Percentiles rank a stretch among this genome's conserved stretches.
phyloP scores from a whole-genome alignment of 164 flowering plant genomes.

The Berberis thunbergii region DNA sequence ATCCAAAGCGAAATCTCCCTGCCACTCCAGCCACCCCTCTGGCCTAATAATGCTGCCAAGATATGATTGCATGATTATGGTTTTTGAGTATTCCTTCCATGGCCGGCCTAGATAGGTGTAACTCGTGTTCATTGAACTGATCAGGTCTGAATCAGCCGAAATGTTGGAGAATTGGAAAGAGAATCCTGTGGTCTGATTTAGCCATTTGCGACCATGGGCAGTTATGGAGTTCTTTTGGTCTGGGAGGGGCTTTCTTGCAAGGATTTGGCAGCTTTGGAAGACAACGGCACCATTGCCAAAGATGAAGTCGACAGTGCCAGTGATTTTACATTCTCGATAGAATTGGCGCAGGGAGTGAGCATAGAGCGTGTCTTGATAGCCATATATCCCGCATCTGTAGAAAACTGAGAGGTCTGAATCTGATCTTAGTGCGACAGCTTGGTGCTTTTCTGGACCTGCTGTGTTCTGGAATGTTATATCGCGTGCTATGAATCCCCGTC shows the following conservation, averaged over 20 bases:
- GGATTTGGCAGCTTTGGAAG: slow-evolving; percentile 44
- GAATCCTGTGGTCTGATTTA: slow-evolving; percentile 49
- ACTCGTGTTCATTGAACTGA: not conserved
- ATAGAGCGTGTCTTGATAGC: slow-evolving; percentile 1
- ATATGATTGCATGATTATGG: not conserved
- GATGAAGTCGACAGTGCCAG: slow-evolving; percentile 58
- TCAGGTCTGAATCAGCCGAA: slow-evolving; percentile 13
- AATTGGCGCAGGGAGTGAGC: slow-evolving; percentile 25
- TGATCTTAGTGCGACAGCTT: slow-evolving; percentile 1
- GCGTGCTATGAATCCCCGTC: slow-evolving; percentile 1
- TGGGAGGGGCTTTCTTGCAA: slow-evolving; percentile 27
- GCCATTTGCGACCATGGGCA: slow-evolving; percentile 45
- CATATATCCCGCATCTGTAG: not conserved
- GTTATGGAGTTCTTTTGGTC: slow-evolving; percentile 39
- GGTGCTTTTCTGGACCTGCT: slow-evolving; percentile 2
- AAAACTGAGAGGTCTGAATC: slow-evolving; percentile 1
- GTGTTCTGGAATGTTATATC: slow-evolving; percentile 1
- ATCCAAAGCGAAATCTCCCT: not conserved
- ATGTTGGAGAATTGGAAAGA: slow-evolving; percentile 31
- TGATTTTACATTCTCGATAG: slow-evolving; percentile 45
- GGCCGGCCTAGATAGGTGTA: slow-evolving; percentile 8
- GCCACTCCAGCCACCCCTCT: slow-evolving; percentile 13
- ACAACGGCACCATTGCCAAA: slow-evolving; percentile 47
- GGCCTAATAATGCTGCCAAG: not conserved
- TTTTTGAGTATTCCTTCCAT: slow-evolving; percentile 6